phyloP scores from a whole-genome alignment of 805 yeast species.

The Candida fluviatilis region DNA sequence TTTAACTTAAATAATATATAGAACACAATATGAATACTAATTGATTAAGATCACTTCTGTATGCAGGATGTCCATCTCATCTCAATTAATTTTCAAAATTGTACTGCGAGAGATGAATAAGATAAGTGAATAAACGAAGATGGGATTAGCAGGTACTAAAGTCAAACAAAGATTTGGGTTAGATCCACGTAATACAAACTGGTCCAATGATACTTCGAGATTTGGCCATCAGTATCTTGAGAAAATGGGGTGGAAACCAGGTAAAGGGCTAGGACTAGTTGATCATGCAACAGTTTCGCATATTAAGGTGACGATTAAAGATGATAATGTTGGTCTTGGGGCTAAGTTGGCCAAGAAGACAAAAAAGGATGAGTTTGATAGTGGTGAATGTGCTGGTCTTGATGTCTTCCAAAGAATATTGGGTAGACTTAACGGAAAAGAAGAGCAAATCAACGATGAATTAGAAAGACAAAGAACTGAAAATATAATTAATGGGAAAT shows the following conservation, averaged over 20 bases:
- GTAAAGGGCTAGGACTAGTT: conserved; percentile 77
- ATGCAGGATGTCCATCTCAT: conserved; percentile 3
- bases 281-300: conserved; percentile 69
- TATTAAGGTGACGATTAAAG: conserved; percentile 76
- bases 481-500: conserved; percentile 72
- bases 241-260: conserved; percentile 89
- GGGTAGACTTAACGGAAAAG: conserved; percentile 87
- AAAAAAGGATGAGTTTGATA: conserved; percentile 64
- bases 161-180: conserved; percentile 80
- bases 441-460: conserved; percentile 58
- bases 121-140: conserved; percentile 15
- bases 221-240: conserved; percentile 86
- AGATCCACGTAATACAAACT: conserved; percentile 90
- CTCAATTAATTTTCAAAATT: background rate
- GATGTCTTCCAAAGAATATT: conserved; percentile 90
- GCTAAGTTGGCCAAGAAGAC: conserved; percentile 60
- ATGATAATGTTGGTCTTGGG: conserved; percentile 86
- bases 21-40: background rate
- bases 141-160: conserved; percentile 83
- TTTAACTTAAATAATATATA: conserved; percentile 1
- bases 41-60: background rate
- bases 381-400: conserved; percentile 83
- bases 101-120: background rate
- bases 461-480: conserved; percentile 66
- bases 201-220: conserved; percentile 82